These are phyloP conservation scores for Eucalyptus sp. DNA, from an alignment of 345 rosid species.

Conservation along the genomic window DNA sequence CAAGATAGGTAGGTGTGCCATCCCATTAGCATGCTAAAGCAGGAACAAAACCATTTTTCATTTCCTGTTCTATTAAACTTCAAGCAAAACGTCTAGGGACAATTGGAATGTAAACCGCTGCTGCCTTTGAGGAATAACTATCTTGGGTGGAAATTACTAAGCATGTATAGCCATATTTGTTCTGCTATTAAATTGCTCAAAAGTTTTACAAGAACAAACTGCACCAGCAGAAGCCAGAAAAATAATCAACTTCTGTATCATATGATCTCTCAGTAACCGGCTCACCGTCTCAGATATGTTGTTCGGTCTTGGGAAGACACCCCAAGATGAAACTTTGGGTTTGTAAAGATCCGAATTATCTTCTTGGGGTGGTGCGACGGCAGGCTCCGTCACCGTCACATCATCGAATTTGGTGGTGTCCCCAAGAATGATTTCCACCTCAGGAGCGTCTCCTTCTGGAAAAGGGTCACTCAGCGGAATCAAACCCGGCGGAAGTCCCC, in stretches of 20 bases:
- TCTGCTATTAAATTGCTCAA: background rate
- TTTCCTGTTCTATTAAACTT: background rate
- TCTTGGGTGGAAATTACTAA: background rate
- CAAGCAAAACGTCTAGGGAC: background rate
- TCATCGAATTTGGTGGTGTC: constrained; percentile 45
- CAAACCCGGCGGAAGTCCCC: constrained; percentile 73
- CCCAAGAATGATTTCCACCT: constrained; percentile 86
- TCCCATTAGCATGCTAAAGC: background rate
- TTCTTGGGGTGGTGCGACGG: constrained; percentile 9
- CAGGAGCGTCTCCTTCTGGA: constrained; percentile 49
- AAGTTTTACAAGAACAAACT: background rate
- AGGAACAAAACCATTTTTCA: background rate
- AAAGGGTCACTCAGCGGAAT: constrained; percentile 44
- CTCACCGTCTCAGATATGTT: constrained; percentile 77
- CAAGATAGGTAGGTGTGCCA: background rate
- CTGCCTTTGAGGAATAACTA: background rate
- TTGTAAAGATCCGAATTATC: constrained; percentile 46
- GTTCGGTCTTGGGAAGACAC: constrained; percentile 82
- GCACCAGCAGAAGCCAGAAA: background rate
- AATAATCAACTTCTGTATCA: background rate
- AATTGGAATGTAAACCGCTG: background rate
- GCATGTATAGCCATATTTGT: background rate
- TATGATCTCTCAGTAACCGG: background rate
- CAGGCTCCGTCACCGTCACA: constrained; percentile 1
- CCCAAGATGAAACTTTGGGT: constrained; percentile 92